Base-by-base conservation (phyloP, 495 filamentous ascomycete species). In the Podospora comata region DNA sequence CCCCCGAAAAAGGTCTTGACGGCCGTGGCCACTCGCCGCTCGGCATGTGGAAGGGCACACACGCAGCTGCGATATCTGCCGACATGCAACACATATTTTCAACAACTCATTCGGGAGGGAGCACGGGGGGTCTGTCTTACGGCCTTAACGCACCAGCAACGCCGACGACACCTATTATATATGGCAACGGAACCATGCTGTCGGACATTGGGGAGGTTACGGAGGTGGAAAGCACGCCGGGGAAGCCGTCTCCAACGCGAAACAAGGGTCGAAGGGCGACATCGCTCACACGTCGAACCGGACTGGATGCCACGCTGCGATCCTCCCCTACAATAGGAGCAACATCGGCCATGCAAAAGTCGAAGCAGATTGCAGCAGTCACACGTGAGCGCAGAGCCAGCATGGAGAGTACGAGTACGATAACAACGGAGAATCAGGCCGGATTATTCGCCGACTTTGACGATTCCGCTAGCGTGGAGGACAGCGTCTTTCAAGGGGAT, bases 191-290 rank as follows among this genome's bases (percentile, higher is more conserved):
- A 18, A 87, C 85, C 58, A 86, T 87, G 83, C 74, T 92, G 63
- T 91, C 89, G 57, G 89, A 91, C 78, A 92, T 92, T 75, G 89
- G 89, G 20, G 89, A 92, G 80, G 89, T 87, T 9, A 87, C 85
- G 30, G 85, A 87, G 71, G 85, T 82, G 20, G 85, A 87, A 74
- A 86, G 84, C 73, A 84, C 82, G 32, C 71, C 76, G 1, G 81
- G 80, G 23, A 77, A 70, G 63, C 72, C 75, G 23, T 75, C 74
- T 15, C 72, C 77, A 16, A 64, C 70, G 23, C 69, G 74, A 58
- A 60, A 48, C 34, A 73, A 66, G 39, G 53, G 55, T 23, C 67
- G 64, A 30, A 67, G 66, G 58, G 18, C 64, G 4, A 64, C 34
- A 44, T 74, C 74, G 15, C 67, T 72, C 16, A 75, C 67, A 64